These are phyloP conservation scores for Penicillium herquei DNA, from an alignment of 495 filamentous ascomycete species.

Conservation along the genomic window DNA sequence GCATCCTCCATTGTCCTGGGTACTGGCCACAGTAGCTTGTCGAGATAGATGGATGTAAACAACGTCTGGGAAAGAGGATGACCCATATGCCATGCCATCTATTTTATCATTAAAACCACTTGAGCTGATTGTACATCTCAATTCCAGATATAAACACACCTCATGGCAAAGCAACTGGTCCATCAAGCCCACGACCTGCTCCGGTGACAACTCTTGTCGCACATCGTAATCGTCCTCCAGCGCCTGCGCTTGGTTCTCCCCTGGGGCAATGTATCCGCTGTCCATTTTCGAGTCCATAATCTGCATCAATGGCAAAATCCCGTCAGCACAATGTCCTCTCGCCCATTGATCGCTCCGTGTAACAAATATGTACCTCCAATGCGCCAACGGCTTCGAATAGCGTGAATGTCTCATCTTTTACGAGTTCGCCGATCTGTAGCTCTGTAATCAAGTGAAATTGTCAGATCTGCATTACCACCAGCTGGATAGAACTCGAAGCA, in stretches of 20 bases:
- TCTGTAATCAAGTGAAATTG: slow-evolving; percentile 43
- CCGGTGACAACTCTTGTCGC: slow-evolving; percentile 62
- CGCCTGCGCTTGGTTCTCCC: slow-evolving; percentile 56
- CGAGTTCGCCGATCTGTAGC: slow-evolving; percentile 73
- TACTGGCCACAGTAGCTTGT: slow-evolving; percentile 71
- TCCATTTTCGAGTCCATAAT: slow-evolving; percentile 99
- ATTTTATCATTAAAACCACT: not conserved
- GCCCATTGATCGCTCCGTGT: slow-evolving; percentile 8
- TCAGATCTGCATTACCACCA: slow-evolving; percentile 8
- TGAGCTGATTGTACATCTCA: not conserved
- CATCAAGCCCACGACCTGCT: slow-evolving; percentile 88
- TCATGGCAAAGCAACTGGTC: slow-evolving; percentile 90
- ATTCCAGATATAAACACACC: slow-evolving; percentile 39
- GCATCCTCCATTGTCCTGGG: slow-evolving; percentile 67
- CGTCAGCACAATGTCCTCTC: slow-evolving; percentile 9
- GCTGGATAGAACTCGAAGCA: not conserved
- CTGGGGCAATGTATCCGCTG: slow-evolving; percentile 74
- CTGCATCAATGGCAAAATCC: slow-evolving; percentile 43
- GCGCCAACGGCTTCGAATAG: slow-evolving; percentile 93
- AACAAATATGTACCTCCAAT: slow-evolving; percentile 68
- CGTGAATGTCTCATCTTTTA: slow-evolving; percentile 93
- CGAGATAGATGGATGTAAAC: slow-evolving; percentile 92
- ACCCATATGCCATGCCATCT: slow-evolving; percentile 97
- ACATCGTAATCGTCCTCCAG: slow-evolving; percentile 87
- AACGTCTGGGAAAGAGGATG: slow-evolving; percentile 92